Evolutionary conservation across 1,139 yeast species (phyloP), one percentile per base, ranked within the genome.

Genomic region (Kodamaea anthophila): DNA sequence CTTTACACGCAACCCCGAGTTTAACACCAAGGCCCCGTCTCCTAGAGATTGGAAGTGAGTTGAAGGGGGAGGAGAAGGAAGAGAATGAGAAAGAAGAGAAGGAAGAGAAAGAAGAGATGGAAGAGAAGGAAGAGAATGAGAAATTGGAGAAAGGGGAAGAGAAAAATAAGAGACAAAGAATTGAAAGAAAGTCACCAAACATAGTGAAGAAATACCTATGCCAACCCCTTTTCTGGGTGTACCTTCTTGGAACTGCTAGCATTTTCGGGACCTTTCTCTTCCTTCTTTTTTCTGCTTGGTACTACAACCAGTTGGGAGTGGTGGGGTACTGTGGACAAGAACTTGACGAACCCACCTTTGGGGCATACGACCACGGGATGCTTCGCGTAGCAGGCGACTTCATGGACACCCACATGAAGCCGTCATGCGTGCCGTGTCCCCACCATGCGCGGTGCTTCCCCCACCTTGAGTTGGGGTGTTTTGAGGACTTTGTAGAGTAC

Each of bases 361-460:
- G 55, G 2, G 33, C 44, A 12, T 35, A 46, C 8, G 48, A 46
- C n/a, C 34, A 34, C 19, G 21, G 24, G n/a, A 26, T 36, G 8
- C 33, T 58, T 9, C 53, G 52, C 6, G 33, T 45, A 15, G 38
- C 55, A 11, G 68, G 69, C 5, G 42, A 47, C 3, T 54, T 49
- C 34, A 46, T 66, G 34, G 72, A 66, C 35, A 31, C 40, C 3
- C 46, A 58, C 34, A 51, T 54, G 32, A 71, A 71, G 31, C 95
- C 96, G 4, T 37, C 46, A 2, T 91, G 97, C 55, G 58, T 70
- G 5, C 73, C 73, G 21, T 88, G 97, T 48, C 97, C 97, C 1
- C 68, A 66, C 7, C 83, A 88, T 54, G 94, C 93, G 1, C 62
- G 74, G 29, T 91, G 97, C 51, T 73, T 67, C 38, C 73, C 77